Conservation (phyloP, 108 stramenopile genomes). For the Skeletonema marinoi region DNA sequence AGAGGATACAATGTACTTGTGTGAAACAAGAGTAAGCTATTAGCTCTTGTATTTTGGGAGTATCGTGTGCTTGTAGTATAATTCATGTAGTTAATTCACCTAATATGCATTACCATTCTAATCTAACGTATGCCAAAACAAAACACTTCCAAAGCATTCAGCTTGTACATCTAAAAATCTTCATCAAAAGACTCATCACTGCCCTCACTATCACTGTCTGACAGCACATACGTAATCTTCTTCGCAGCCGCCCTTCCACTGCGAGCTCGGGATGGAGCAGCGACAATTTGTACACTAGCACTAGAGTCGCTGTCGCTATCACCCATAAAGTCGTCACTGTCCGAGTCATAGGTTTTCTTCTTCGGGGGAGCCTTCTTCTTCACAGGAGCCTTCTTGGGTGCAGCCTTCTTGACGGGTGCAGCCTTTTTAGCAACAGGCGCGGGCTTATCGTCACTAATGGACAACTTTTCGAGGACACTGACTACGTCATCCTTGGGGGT, state of each 20-base stretch:
- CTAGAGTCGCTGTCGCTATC: conserved; percentile 1
- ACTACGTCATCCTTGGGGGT: conserved; percentile 37
- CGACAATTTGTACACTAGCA: conserved; percentile 1
- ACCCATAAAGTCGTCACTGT: conserved; percentile 15
- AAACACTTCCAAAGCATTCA: neutral
- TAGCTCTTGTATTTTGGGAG: no score
- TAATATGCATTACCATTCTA: neutral
- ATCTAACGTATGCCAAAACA: neutral
- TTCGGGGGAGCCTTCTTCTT: conserved; percentile 27
- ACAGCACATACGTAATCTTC: conserved; percentile 27
- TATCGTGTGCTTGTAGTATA: no score
- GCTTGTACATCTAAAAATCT: neutral
- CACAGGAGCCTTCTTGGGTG: conserved; percentile 17
- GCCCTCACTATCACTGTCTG: conserved; percentile 10
- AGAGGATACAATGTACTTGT: no score
- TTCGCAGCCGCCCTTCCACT: conserved; percentile 27
- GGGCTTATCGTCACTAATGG: neutral
- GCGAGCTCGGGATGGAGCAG: conserved; percentile 22
- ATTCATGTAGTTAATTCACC: neutral
- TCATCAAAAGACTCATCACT: conserved; percentile 15
- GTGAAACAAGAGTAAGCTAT: no score
- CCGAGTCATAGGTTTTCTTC: conserved; percentile 12
- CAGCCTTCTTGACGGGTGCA: conserved; percentile 7
- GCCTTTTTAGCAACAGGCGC: neutral
- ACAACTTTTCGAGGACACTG: conserved; percentile 20